Evolutionary conservation across 177 flowering plant genomes (phyloP), one percentile per base, ranked within the genome.

Genomic region (Vitis hybrid): DNA sequence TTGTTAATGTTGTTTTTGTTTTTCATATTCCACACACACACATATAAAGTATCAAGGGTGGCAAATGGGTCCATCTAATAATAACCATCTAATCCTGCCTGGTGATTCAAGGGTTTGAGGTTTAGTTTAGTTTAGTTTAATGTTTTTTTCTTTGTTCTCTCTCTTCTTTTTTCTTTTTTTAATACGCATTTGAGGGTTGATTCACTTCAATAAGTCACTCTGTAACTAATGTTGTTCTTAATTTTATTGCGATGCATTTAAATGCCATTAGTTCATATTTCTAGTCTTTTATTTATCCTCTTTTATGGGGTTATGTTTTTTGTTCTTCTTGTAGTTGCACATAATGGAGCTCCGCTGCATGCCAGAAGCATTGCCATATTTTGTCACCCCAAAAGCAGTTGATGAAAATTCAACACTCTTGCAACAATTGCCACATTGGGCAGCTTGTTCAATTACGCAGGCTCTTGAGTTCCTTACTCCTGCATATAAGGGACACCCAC

Each of bases 391-490:
- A 11, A 92, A 94, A 80, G 94, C 96, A 24, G 93, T 90, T 56
- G 99, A 96, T 65, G 98, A 94, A 63, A 84, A 94, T 76, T 94
- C 98, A 49, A 68, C 78, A 18, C 84, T 92, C 76, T 52, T 96
- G 81, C 97, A 93, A 77, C 97, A 94, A 79, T 79, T 94, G 71
- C 98, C 98, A 10, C 99, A 96, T 70, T 94, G 99, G 99, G 98
- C 99, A 70, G 86, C 97, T 80, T 94, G 98, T 81, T 96, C 99
- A 73, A 84, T 96, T 62, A 91, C 97, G 15, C 98, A 91, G 78
- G 99, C 98, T 68, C 87, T 96, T 58, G 97, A 90, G 73, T 93
- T 93, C 65, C 95, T 96, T 49, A 88, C 95, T 76, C 99, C 99
- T 62, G 88, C 94, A 60, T 96, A 86, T 65, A 93, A 92, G 80